A percentile compares a stretch with the other conserved stretches of the same genome.
Conservation (phyloP, 805 yeast species). For the Metschnikowia koreensis region DNA sequence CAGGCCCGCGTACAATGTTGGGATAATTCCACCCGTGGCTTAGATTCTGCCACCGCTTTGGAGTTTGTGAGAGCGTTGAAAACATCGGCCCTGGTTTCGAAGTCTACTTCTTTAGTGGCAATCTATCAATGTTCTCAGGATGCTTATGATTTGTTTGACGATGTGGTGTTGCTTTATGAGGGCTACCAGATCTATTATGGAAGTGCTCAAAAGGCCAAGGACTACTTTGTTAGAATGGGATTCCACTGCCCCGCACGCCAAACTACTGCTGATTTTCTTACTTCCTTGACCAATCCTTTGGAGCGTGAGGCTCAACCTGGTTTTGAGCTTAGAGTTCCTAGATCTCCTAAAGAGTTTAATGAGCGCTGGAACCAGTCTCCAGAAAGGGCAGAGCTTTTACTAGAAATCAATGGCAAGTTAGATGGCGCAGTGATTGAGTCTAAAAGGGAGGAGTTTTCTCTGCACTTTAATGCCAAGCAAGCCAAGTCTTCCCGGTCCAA, state of each 20-base stretch:
- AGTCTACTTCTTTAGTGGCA: slow-evolving; percentile 56
- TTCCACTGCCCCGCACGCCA: slow-evolving; percentile 58
- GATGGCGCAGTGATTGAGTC: slow-evolving; percentile 12
- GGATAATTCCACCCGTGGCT: slow-evolving; percentile 70
- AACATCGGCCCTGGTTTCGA: slow-evolving; percentile 49
- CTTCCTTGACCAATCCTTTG: slow-evolving; percentile 64
- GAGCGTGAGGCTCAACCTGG: slow-evolving; percentile 53
- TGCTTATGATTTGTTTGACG: slow-evolving; percentile 58
- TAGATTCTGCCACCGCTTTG: slow-evolving; percentile 67
- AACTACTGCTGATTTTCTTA: slow-evolving; percentile 65
- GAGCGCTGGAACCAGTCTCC: slow-evolving; percentile 54
- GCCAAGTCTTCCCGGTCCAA: slow-evolving; percentile 31
- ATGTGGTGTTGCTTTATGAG: slow-evolving; percentile 56
- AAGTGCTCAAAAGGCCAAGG: slow-evolving; percentile 49
- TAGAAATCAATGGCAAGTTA: slow-evolving; percentile 43
- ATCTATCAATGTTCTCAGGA: slow-evolving; percentile 68
- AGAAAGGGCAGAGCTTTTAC: slow-evolving; percentile 41
- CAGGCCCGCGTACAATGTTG: slow-evolving; percentile 51
- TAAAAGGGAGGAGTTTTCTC: slow-evolving; percentile 14
- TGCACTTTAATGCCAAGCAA: slow-evolving; percentile 33
- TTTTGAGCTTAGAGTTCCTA: slow-evolving; percentile 49
- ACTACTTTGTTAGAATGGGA: slow-evolving; percentile 58
- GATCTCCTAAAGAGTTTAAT: slow-evolving; percentile 56
- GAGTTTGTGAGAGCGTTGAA: slow-evolving; percentile 60
- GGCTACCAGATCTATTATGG: slow-evolving; percentile 65